A percentile compares a stretch with the other conserved stretches of the same genome.
These are phyloP conservation scores for Ormosia emarginata DNA, from an alignment of 306 rosid species.

Conservation along the genomic window DNA sequence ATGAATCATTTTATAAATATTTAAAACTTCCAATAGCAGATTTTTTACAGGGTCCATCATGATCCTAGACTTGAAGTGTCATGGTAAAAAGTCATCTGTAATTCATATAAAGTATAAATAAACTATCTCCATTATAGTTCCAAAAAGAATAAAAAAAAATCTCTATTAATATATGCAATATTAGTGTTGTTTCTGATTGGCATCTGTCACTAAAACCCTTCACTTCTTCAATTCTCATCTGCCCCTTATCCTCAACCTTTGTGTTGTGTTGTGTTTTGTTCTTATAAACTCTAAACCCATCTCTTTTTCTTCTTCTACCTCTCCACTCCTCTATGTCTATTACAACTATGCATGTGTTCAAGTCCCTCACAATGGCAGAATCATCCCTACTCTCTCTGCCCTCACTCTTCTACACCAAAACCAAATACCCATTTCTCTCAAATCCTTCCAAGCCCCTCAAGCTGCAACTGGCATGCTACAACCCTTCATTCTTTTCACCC, in stretches of 20 bases:
- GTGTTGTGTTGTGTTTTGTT: not conserved
- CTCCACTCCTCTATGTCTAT: constrained; percentile 35
- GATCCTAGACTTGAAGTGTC: too few relatives aligned
- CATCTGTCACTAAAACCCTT: not conserved
- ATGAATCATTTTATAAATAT: too few relatives aligned
- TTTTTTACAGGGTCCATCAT: too few relatives aligned
- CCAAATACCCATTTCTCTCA: constrained; percentile 41
- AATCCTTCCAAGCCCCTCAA: constrained; percentile 41
- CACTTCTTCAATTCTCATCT: not conserved
- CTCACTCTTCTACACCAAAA: constrained; percentile 39
- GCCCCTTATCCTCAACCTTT: constrained; percentile 48
- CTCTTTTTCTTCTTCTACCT: not conserved
- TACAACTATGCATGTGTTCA: constrained; percentile 37
- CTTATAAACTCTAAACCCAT: constrained; percentile 32
- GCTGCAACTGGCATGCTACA: constrained; percentile 35
- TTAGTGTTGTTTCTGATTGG: not conserved
- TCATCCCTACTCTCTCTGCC: constrained; percentile 55
- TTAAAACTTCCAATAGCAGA: too few relatives aligned
- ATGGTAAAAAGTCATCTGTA: too few relatives aligned
- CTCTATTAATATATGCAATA: too few relatives aligned
- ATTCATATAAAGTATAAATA: too few relatives aligned
- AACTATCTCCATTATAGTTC: too few relatives aligned
- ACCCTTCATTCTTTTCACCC: constrained; percentile 32
- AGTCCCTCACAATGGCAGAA: constrained; percentile 53
- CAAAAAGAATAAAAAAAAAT: too few relatives aligned